A percentile compares a stretch with the other conserved stretches of the same genome.
Conservation (phyloP, 1,284 basidiomycete species). For the Porodaedalea pini region DNA sequence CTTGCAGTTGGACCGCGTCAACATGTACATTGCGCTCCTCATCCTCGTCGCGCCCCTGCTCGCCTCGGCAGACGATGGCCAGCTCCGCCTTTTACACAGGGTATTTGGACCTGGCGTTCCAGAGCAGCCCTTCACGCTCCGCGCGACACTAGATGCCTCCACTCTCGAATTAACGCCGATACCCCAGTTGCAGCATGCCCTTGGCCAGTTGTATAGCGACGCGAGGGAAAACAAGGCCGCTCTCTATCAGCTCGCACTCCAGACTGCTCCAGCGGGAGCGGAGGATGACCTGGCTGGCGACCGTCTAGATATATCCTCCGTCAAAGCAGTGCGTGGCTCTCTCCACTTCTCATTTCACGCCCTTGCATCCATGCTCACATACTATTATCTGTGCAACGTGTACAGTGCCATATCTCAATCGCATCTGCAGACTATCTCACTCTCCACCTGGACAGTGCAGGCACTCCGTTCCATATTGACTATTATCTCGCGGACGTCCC, state of each 20-base stretch:
- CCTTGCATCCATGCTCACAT: slow-evolving; percentile 18
- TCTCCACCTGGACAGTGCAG: slow-evolving; percentile 49
- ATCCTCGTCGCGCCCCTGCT: not conserved
- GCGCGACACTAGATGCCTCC: slow-evolving; percentile 34
- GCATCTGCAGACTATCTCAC: slow-evolving; percentile 52
- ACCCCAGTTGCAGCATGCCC: slow-evolving; percentile 33
- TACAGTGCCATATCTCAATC: slow-evolving; percentile 57
- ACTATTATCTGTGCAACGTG: slow-evolving; percentile 15
- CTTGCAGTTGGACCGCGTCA: not conserved
- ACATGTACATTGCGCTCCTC: slow-evolving; percentile 1
- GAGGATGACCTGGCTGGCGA: slow-evolving; percentile 42
- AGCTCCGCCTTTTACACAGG: slow-evolving; percentile 38
- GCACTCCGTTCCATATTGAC: slow-evolving; percentile 58
- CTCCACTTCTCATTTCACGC: not conserved
- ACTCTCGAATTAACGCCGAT: slow-evolving; percentile 19
- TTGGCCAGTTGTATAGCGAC: slow-evolving; percentile 39
- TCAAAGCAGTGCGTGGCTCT: slow-evolving; percentile 58
- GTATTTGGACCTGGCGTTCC: slow-evolving; percentile 37
- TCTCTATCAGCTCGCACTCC: slow-evolving; percentile 74
- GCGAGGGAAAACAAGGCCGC: slow-evolving; percentile 39
- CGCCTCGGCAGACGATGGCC: not conserved
- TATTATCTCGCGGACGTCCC: slow-evolving; percentile 66
- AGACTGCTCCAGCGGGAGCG: slow-evolving; percentile 41
- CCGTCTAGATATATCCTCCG: slow-evolving; percentile 55
- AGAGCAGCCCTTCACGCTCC: slow-evolving; percentile 32